These are phyloP conservation scores for Sonneratia alba DNA, from an alignment of 345 rosid genomes.

Conservation along the genomic window DNA sequence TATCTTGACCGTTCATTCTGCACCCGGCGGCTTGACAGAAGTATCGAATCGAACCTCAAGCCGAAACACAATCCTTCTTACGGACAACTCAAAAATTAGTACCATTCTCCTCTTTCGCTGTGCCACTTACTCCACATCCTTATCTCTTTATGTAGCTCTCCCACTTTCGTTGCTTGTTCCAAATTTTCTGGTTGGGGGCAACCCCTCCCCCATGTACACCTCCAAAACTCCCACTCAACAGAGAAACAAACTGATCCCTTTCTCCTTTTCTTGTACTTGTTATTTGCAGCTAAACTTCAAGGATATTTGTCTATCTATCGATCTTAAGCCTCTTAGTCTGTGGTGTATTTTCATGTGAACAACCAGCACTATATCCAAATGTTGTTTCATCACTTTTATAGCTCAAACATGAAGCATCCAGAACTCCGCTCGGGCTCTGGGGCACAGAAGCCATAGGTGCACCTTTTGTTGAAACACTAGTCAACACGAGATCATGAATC, in stretches of 20 bases:
- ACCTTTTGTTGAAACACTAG: slow-evolving; percentile 18
- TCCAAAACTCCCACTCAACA: slow-evolving; percentile 4
- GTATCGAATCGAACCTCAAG: not conserved
- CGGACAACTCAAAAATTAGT: too few relatives aligned
- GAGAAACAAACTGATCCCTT: not conserved
- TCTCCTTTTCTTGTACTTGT: not conserved
- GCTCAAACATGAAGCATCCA: slow-evolving; percentile 70
- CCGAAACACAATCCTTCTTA: too few relatives aligned
- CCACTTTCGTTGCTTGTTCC: not conserved
- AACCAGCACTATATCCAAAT: slow-evolving; percentile 33
- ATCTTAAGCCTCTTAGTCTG: slow-evolving; percentile 33
- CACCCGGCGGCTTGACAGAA: not conserved
- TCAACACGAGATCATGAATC: slow-evolving; percentile 25
- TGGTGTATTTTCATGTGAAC: slow-evolving; percentile 28
- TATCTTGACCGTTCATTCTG: not conserved
- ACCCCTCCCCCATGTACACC: not conserved
- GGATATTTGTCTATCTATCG: slow-evolving; percentile 32
- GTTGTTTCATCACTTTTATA: slow-evolving; percentile 40
- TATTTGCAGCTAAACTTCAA: slow-evolving; percentile 19
- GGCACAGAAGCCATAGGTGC: slow-evolving; percentile 29
- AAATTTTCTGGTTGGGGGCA: not conserved
- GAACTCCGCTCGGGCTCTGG: slow-evolving; percentile 60
- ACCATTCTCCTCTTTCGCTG: not conserved
- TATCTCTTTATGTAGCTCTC: slow-evolving; percentile 23
- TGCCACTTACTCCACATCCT: slow-evolving; percentile 13